These are phyloP conservation scores for Leucocoprinus birnbaumii DNA, from an alignment of 768 basidiomycete species.

Conservation along the genomic window DNA sequence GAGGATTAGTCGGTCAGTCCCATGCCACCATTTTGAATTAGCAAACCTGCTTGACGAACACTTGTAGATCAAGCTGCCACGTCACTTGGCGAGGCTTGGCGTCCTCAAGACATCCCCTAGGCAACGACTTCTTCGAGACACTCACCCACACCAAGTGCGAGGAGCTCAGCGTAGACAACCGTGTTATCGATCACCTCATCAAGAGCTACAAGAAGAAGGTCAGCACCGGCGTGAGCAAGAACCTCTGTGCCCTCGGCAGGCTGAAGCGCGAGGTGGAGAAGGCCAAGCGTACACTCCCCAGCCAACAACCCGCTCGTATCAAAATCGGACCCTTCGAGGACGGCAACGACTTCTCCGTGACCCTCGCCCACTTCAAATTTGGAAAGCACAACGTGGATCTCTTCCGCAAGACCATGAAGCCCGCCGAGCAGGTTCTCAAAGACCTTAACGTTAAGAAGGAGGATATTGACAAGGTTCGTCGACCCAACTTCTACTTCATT, in stretches of 20 bases:
- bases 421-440: slow-evolving; percentile 98
- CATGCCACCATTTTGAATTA: background rate
- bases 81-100: slow-evolving; percentile 78
- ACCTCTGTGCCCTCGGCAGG: slow-evolving; percentile 85
- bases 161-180: too few relatives aligned
- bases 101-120: slow-evolving; percentile 66
- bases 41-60: slow-evolving; percentile 10
- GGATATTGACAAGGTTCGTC: slow-evolving; percentile 79
- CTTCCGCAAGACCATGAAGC: slow-evolving; percentile 99
- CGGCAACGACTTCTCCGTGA: slow-evolving; percentile 97
- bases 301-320: slow-evolving; percentile 85
- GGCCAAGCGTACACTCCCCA: slow-evolving; percentile 90
- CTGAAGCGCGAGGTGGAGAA: slow-evolving; percentile 93
- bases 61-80: slow-evolving; percentile 73
- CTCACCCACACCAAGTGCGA: too few relatives aligned
- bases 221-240: slow-evolving; percentile 75
- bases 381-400: slow-evolving; percentile 98
- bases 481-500: background rate
- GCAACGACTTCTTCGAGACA: too few relatives aligned
- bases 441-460: slow-evolving; percentile 99
- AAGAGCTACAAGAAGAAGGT: slow-evolving; percentile 93
- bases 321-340: slow-evolving; percentile 96
- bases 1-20: slow-evolving; percentile 67
- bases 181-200: slow-evolving; percentile 86
- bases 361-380: slow-evolving; percentile 96